phyloP scores from a whole-genome alignment of 1,284 basidiomycete species.

The Fomitopsis betulina region DNA sequence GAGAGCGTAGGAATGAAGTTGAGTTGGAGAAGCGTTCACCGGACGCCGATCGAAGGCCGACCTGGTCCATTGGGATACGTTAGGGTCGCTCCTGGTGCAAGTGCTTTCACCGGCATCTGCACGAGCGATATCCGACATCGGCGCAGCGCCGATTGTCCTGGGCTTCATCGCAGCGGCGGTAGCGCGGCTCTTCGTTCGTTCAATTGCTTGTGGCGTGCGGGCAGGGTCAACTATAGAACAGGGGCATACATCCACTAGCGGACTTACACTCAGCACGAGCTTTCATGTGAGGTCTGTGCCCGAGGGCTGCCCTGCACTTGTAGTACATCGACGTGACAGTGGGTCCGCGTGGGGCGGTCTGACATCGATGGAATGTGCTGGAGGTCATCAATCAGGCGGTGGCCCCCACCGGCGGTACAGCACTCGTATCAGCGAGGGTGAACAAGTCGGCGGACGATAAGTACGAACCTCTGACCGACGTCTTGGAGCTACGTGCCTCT shows the following conservation, averaged over 20 bases:
- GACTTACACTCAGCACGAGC: background rate
- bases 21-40: background rate
- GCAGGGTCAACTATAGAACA: background rate
- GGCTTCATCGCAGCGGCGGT: background rate
- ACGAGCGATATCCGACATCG: background rate
- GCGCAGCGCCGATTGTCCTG: background rate
- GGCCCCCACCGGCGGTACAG: no score
- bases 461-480: no score
- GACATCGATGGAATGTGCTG: no score
- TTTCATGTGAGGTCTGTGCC: background rate
- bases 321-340: no score
- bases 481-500: no score
- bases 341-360: no score
- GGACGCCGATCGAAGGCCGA: background rate
- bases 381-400: no score
- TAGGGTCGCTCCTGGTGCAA: background rate
- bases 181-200: background rate
- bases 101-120: background rate
- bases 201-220: background rate
- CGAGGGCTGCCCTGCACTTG: background rate
- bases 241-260: background rate
- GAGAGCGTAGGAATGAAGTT: background rate
- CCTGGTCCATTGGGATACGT: background rate
- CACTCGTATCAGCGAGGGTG: no score
- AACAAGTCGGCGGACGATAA: no score